Percentiles rank a stretch among this genome's conserved stretches.
Evolutionary conservation across 768 basidiomycete species (phyloP).

Genomic region (Neoboletus brunneissimus): DNA sequence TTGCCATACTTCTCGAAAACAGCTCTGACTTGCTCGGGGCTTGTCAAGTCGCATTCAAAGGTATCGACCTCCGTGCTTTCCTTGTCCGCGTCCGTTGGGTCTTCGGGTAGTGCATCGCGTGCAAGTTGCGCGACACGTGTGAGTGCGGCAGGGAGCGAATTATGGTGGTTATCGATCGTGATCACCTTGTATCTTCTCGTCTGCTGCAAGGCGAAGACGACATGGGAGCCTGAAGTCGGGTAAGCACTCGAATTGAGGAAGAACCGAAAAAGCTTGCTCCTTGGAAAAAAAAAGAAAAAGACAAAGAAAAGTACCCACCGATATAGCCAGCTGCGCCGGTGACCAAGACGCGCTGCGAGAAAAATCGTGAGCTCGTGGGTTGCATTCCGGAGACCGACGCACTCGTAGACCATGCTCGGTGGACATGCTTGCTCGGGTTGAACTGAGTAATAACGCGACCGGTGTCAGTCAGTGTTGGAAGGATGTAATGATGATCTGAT

Average conservation of each 20-base stretch:
- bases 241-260: constrained; percentile 9
- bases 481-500: constrained; percentile 1
- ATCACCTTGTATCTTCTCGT: constrained; percentile 90
- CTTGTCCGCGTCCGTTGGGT: constrained; percentile 64
- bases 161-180: constrained; percentile 93
- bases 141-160: constrained; percentile 77
- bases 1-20: constrained; percentile 85
- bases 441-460: background rate
- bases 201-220: constrained; percentile 81
- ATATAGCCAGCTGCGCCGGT: constrained; percentile 91
- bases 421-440: constrained; percentile 23
- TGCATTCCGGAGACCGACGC: constrained; percentile 25
- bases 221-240: constrained; percentile 73
- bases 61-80: constrained; percentile 73
- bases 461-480: background rate
- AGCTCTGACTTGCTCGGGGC: constrained; percentile 61
- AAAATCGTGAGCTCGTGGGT: constrained; percentile 10
- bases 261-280: background rate
- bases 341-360: constrained; percentile 57
- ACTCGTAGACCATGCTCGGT: constrained; percentile 44
- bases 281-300: constrained; percentile 6
- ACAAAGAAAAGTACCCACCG: constrained; percentile 43
- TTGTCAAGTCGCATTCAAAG: constrained; percentile 71
- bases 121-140: constrained; percentile 79
- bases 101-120: constrained; percentile 60